Conservation (phyloP, 2,329 filamentous ascomycete genomes). For the Elsinoe fawcettii region DNA sequence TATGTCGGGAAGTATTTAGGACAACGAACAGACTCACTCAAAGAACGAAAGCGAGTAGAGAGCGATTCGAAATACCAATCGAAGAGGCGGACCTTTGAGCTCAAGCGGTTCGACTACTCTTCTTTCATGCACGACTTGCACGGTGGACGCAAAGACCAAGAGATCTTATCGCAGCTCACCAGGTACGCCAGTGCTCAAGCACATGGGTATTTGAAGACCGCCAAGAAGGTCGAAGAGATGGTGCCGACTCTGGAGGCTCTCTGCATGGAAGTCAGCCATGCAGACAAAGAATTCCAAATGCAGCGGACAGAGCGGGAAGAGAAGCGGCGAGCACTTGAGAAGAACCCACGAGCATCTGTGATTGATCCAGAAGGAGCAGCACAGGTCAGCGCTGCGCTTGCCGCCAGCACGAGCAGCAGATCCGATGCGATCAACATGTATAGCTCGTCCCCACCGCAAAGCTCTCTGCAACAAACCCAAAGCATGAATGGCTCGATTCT, state of each 20-base stretch:
- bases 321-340: slow-evolving; percentile 82
- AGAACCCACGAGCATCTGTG: slow-evolving; percentile 51
- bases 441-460: slow-evolving; percentile 8
- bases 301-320: slow-evolving; percentile 92
- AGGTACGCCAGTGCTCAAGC: slow-evolving; percentile 90
- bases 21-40: slow-evolving; percentile 88
- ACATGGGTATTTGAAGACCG: slow-evolving; percentile 68
- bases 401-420: background rate
- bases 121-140: slow-evolving; percentile 99
- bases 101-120: slow-evolving; percentile 97
- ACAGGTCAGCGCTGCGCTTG: slow-evolving; percentile 6
- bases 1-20: slow-evolving; percentile 95
- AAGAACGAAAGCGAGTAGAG: slow-evolving; percentile 92
- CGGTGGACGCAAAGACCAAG: slow-evolving; percentile 95
- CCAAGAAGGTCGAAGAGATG: slow-evolving; percentile 79
- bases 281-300: slow-evolving; percentile 94
- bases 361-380: slow-evolving; percentile 7
- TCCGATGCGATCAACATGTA: slow-evolving; percentile 15
- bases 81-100: slow-evolving; percentile 88
- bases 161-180: slow-evolving; percentile 88
- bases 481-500: slow-evolving; percentile 14
- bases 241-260: slow-evolving; percentile 85
- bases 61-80: slow-evolving; percentile 94
- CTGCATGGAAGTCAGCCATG: slow-evolving; percentile 78
- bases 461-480: background rate